A percentile compares a stretch with the other conserved stretches of the same genome.
phyloP scores from a whole-genome alignment of 83 land plant species.

The Picea abies region DNA sequence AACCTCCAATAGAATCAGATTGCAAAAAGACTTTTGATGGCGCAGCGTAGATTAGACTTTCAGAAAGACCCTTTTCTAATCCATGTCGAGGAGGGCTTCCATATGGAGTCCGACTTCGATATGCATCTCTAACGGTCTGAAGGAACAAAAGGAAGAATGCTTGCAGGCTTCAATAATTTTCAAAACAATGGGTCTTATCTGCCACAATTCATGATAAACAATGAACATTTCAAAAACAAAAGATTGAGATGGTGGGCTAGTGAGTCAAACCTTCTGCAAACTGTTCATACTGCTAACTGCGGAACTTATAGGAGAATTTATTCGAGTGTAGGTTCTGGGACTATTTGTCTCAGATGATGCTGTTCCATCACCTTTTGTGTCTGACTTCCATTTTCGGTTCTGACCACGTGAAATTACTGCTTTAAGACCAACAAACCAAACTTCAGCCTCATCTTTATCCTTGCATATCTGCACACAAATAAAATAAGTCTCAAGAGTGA shows the following conservation, averaged over 20 bases:
- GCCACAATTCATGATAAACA: neutral
- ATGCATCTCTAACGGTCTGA: conserved; percentile 59
- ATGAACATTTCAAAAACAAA: neutral
- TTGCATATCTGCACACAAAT: conserved; percentile 70
- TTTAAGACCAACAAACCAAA: conserved; percentile 94
- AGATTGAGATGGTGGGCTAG: neutral
- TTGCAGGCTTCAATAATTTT: neutral
- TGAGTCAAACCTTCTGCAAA: conserved; percentile 67
- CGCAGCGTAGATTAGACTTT: conserved; percentile 41
- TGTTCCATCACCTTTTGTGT: conserved; percentile 73
- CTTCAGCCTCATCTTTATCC: conserved; percentile 99
- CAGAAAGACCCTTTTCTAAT: conserved; percentile 60
- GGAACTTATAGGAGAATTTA: conserved; percentile 80
- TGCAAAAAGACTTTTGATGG: conserved; percentile 44
- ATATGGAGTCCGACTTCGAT: conserved; percentile 57
- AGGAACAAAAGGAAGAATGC: neutral
- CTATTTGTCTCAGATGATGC: conserved; percentile 76
- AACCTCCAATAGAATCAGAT: conserved; percentile 52
- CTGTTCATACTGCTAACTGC: conserved; percentile 80
- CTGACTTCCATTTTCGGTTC: conserved; percentile 71
- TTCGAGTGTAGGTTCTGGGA: conserved; percentile 76
- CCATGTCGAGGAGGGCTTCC: conserved; percentile 78
- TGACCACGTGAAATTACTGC: conserved; percentile 85
- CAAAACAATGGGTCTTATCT: no score
- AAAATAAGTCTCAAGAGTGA: neutral